Evolutionary conservation across 805 yeast species (phyloP), one percentile per base, ranked within the genome.

Genomic region (Candida vaughaniae): DNA sequence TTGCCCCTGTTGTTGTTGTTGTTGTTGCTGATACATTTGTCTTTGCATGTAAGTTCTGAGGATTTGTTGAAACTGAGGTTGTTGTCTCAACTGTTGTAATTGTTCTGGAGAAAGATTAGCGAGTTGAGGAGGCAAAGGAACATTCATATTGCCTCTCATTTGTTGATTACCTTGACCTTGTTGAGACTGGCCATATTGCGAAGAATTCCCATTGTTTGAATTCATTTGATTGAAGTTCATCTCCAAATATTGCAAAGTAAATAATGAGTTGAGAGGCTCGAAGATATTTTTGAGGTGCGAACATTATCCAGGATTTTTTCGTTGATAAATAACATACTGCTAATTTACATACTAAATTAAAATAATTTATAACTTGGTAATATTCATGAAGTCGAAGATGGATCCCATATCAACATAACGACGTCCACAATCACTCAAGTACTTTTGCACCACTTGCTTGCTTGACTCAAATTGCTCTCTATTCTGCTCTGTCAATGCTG

Each of bases 361-460:
- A n/a, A n/a, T n/a, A n/a, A n/a, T 6, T 27, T 11, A 14, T 6
- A 27, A 27, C 30, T 14, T 27, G 16, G 18, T n/a, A 8, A 31
- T 12, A 9, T 20, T 42, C 78, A 78, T 75, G 46, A 75, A 77
- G 34, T 73, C 82, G 59, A 90, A 90, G n/a, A 90, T 80, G 16
- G 77, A 65, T 6, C 80, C 80, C 85, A 91, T 80, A 55, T 87
- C 85, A 34, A 90, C 97, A 59, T 80, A 89, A 33, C 96, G 73
- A 48, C 96, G 80, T 4, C 95, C 97, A 62, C 91, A 85, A 44
- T 85, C 85, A 35, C 70, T 69, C 47, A 91, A 62, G 51, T 90
- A 91, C 58, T 80, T 80, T 46, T 78, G 75, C 0, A 85, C 85
- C 2, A 87, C 82, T 8, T 68, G 65, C 31, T 73, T 69, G 44